Evolutionary conservation across 108 stramenopile species (phyloP), one percentile per base, ranked within the genome.

Genomic region (Skeletonema grethae): DNA sequence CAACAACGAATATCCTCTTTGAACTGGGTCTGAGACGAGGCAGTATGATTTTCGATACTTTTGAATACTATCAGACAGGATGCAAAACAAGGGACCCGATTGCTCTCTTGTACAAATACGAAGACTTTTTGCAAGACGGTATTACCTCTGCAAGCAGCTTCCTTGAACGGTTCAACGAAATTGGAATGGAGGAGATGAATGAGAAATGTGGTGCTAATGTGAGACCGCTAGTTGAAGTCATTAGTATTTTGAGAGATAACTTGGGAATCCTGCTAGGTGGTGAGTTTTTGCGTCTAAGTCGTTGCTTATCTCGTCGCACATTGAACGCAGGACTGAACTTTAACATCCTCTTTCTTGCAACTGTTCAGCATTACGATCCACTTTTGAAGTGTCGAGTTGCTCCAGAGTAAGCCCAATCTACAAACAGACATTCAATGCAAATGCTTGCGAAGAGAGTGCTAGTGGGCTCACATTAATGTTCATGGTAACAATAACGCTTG

Each of bases 11-110:
- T 34, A 73, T 80, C 8, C 45, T 80, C 7, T 16, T 63, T 22
- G 65, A 61, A 13, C 48, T 57, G 36, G 65, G 66, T 4, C 43
- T 80, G 13, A 20, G 31, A 48, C 36, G 29, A 15, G 67, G 72
- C 16, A 68, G 62, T 25, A 43, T 80, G 50, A 57, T 80, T 32
- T 73, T 48, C 61, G 59, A 53, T 20, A 61, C 79, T 36, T 80
- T 80, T 65, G 31, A 36, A 20, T 80, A 73, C 62, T 80, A 71
- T 43, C 72, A 80, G 63, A 66, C 45, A 36, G 79, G 55, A 32
- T 80, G 79, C 41, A 55, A 66, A 34, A 73, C 66, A 10, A 45
- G 35, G 18, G 79, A 80, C 45, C 79, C 79, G 29, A 72, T 80
- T 0, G 25, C 36, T 34, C 48, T 41, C 20, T 64, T 73, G 48